Base-by-base conservation (phyloP, 2,329 filamentous ascomycete species). In the Tolypocladium amazonense region DNA sequence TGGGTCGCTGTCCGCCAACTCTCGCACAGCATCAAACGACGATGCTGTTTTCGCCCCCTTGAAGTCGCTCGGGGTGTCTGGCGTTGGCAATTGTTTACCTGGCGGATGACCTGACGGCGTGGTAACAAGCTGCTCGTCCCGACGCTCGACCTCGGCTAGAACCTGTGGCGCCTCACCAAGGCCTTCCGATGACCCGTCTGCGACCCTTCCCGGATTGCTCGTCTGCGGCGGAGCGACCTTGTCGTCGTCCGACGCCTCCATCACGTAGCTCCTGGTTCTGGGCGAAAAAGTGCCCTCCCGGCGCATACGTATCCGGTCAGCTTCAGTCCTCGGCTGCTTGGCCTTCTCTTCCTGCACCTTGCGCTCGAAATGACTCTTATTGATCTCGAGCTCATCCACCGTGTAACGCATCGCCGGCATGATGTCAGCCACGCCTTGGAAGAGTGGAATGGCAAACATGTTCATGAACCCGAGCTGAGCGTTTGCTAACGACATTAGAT, bases 401-500 rank as follows among this genome's bases (percentile, higher is more conserved):
- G 88, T 90, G 72, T 95, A 97, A 57, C 81, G 79, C 85, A 97
- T 90, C 27, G 83, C 84, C 2, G 94, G 92, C 68, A 97, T 82
- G 41, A 97, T 83, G 66, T 95, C 89, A 37, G 90, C 86, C 9
- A 97, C 88, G 9, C 89, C 90, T 69, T 92, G 86, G 70, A 99
- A 99, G 0, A 99, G 81, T 1, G 94, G 94, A 56, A 92, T 85
- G 20, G 93, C 94, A 72, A 97, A 97, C 67, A 97, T 84, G 65
- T 91, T 94, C 90, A 97, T 97, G 75, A 99, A 99, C 30, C 90
- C 88, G 59, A 97, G 88, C 74, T 99, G 94, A 9, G 92, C 89
- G 65, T 90, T 91, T 63, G 86, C 89, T 58, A 97, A 81, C 59
- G 93, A 92, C 62, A 91, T 79, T 38, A 89, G 80, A 67, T 97